A percentile compares a stretch with the other conserved stretches of the same genome.
Conservation (phyloP, 1,139 yeast genomes). For the Pichia inconspicua region DNA sequence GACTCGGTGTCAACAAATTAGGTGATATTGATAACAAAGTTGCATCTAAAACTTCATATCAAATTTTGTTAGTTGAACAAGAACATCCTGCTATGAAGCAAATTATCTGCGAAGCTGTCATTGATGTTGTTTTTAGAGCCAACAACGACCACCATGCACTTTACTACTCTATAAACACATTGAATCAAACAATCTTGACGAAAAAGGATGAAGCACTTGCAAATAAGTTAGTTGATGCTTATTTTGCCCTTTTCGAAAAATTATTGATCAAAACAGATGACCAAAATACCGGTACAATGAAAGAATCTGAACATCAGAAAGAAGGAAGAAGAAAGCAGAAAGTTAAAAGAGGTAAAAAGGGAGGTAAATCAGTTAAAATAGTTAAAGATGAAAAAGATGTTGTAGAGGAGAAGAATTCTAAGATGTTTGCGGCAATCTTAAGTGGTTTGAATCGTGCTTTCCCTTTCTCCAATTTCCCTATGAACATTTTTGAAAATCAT, state of each 20-base stretch:
- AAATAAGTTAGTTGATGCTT: slow-evolving; percentile 72
- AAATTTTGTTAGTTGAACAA: slow-evolving; percentile 72
- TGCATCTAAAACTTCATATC: slow-evolving; percentile 80
- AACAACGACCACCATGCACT: slow-evolving; percentile 79
- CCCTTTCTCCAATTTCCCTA: slow-evolving; percentile 79
- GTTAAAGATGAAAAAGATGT: slow-evolving; percentile 64
- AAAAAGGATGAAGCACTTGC: slow-evolving; percentile 72
- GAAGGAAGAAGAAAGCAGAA: slow-evolving; percentile 44
- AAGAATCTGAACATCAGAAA: slow-evolving; percentile 30
- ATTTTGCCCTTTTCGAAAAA: slow-evolving; percentile 81
- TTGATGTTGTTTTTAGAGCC: slow-evolving; percentile 71
- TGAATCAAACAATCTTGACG: slow-evolving; percentile 87
- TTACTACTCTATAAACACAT: slow-evolving; percentile 78
- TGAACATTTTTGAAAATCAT: slow-evolving; percentile 66
- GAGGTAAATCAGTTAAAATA: slow-evolving; percentile 70
- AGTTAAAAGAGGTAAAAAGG: slow-evolving; percentile 57
- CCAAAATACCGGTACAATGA: slow-evolving; percentile 34
- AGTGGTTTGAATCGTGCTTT: slow-evolving; percentile 96
- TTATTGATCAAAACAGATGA: slow-evolving; percentile 63
- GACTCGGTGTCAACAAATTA: slow-evolving; percentile 84
- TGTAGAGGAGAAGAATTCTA: slow-evolving; percentile 76
- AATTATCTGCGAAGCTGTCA: slow-evolving; percentile 67
- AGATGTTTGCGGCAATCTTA: slow-evolving; percentile 80
- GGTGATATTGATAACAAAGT: slow-evolving; percentile 93
- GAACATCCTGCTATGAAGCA: slow-evolving; percentile 95